Conservation (phyloP, 192 early-diverging fungal species). For the Backusella psychrophila region DNA sequence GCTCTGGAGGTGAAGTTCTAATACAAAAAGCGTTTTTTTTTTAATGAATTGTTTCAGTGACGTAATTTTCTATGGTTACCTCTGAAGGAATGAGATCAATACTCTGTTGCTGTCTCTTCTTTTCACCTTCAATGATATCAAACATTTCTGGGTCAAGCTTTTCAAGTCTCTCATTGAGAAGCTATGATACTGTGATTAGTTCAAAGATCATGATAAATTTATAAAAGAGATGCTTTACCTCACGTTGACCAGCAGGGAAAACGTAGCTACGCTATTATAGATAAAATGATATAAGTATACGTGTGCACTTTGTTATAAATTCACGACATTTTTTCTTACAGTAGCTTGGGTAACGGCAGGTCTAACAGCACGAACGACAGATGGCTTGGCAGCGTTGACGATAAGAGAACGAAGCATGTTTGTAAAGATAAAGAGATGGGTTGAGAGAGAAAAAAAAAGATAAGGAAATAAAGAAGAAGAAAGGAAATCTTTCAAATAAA, state of each 20-base stretch:
- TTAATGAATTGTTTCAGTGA: background rate
- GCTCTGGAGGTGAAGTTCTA: conserved; percentile 97
- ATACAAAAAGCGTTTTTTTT: background rate
- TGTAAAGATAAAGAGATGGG: conserved; percentile 13
- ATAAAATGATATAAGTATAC: background rate
- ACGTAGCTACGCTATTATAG: conserved; percentile 40
- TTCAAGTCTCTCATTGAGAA: conserved; percentile 75
- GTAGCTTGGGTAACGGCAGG: conserved; percentile 17
- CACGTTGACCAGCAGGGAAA: conserved; percentile 53
- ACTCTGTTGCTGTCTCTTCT: conserved; percentile 88
- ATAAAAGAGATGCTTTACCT: conserved; percentile 29
- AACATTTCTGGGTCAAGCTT: conserved; percentile 87
- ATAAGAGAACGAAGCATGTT: conserved; percentile 44
- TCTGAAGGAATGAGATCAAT: conserved; percentile 97
- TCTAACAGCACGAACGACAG: conserved; percentile 12
- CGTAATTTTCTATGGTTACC: conserved; percentile 40
- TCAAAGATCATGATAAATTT: background rate
- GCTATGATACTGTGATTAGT: conserved; percentile 24
- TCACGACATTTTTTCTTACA: conserved; percentile 9
- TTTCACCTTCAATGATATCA: conserved; percentile 94
- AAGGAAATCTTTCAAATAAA: conserved; percentile 9
- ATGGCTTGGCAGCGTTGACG: conserved; percentile 8
- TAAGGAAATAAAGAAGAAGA: conserved; percentile 18
- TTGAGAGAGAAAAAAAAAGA: conserved; percentile 21
- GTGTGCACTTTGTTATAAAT: background rate